These are phyloP conservation scores for Lactarius deliciosus DNA, from an alignment of 768 basidiomycete species.

Conservation along the genomic window DNA sequence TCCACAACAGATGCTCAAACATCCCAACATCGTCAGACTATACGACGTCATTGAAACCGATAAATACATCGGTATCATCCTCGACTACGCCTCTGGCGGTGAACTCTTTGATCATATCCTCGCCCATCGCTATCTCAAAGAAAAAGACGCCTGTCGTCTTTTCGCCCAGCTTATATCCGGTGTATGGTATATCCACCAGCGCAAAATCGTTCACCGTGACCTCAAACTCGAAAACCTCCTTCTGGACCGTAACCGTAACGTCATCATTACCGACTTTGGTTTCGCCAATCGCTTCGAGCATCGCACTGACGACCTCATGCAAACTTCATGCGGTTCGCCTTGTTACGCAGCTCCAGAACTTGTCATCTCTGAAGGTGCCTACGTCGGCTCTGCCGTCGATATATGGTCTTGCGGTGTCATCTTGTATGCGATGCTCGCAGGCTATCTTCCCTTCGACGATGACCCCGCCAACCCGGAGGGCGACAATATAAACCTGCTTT, in stretches of 20 bases:
- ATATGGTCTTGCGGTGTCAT: conserved; percentile 98
- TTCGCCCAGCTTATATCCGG: conserved; percentile 98
- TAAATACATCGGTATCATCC: conserved; percentile 99
- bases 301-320: conserved; percentile 92
- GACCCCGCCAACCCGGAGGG: conserved; percentile 98
- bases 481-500: conserved; percentile 97
- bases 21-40: conserved; percentile 96
- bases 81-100: conserved; percentile 97
- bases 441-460: conserved; percentile 98
- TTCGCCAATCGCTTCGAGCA: conserved; percentile 98
- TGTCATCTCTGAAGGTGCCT: conserved; percentile 95
- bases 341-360: conserved; percentile 99
- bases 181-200: conserved; percentile 98
- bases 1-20: conserved; percentile 72
- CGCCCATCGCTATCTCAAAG: conserved; percentile 93
- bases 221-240: conserved; percentile 98
- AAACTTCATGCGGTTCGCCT: conserved; percentile 94
- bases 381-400: conserved; percentile 96
- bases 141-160: conserved; percentile 90
- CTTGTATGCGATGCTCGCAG: conserved; percentile 94
- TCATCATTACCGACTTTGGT: conserved; percentile 99
- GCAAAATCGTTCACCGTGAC: conserved; percentile 99
- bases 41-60: conserved; percentile 99
- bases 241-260: conserved; percentile 94
- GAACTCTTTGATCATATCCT: conserved; percentile 99